phyloP scores from a whole-genome alignment of 345 rosid species.

The Eucalyptus urophylla region DNA sequence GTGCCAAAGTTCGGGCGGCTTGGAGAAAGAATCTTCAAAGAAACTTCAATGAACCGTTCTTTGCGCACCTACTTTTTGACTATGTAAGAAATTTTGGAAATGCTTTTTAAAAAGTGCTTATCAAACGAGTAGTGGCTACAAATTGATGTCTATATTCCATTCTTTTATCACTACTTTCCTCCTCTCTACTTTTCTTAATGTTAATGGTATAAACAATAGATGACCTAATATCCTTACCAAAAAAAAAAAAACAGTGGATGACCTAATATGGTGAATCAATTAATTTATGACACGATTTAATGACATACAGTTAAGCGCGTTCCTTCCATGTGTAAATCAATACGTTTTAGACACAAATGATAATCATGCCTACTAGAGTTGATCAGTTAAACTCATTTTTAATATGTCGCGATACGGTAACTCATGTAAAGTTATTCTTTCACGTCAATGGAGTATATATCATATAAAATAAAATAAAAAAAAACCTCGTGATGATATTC shows the following conservation, averaged over 20 bases:
- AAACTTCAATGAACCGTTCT: neutral
- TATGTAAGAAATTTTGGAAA: neutral
- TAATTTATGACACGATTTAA: too few relatives aligned
- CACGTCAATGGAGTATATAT: accelerated
- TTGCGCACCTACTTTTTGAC: neutral
- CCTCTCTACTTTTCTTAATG: neutral
- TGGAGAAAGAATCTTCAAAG: neutral
- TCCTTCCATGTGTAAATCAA: neutral
- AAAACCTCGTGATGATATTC: neutral
- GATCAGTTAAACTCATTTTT: neutral
- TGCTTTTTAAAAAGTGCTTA: too few relatives aligned
- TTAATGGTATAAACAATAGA: neutral
- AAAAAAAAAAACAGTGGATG: too few relatives aligned
- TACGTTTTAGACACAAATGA: neutral
- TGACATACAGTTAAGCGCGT: too few relatives aligned
- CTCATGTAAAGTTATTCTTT: neutral
- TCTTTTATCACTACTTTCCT: neutral
- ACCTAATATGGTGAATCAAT: too few relatives aligned
- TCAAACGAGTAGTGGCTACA: accelerated
- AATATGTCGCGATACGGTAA: accelerated
- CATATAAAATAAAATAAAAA: too few relatives aligned
- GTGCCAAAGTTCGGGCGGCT: neutral
- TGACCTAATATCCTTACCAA: too few relatives aligned
- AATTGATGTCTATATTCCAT: neutral
- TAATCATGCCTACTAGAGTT: neutral